phyloP scores from a whole-genome alignment of 2,329 filamentous ascomycete genomes.

The Beauveria sp. region DNA sequence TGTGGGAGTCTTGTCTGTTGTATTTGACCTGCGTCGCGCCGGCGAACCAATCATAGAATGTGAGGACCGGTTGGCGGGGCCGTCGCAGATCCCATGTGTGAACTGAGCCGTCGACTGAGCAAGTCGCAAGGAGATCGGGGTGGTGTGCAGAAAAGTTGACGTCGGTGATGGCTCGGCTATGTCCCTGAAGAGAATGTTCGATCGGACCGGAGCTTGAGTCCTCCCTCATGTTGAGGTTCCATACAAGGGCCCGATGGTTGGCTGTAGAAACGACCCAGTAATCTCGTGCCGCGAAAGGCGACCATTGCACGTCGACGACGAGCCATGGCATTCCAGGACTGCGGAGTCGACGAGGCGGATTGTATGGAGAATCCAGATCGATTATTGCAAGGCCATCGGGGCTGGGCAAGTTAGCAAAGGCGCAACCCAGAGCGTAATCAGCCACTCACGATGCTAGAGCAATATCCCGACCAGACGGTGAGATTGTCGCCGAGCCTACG shows the following conservation, averaged over 20 bases:
- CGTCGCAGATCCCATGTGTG: constrained; percentile 84
- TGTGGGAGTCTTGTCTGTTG: constrained; percentile 78
- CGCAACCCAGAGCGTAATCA: constrained; percentile 16
- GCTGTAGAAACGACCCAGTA: constrained; percentile 93
- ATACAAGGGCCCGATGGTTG: constrained; percentile 89
- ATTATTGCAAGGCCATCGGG: constrained; percentile 82
- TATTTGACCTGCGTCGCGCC: constrained; percentile 94
- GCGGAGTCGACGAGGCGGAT: constrained; percentile 70
- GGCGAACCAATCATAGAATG: constrained; percentile 88
- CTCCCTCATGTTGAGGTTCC: constrained; percentile 77
- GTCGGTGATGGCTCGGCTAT: constrained; percentile 81
- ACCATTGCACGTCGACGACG: constrained; percentile 95
- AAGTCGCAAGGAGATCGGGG: constrained; percentile 81
- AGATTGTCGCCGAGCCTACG: constrained; percentile 88
- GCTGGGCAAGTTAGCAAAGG: constrained; percentile 22
- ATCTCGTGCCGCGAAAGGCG: constrained; percentile 79
- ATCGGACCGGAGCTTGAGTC: constrained; percentile 65
- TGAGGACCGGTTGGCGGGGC: constrained; percentile 64
- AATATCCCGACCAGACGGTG: constrained; percentile 82
- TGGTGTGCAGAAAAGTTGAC: constrained; percentile 95
- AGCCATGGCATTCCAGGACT: constrained; percentile 88
- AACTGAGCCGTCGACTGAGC: constrained; percentile 86
- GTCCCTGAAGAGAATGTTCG: constrained; percentile 80
- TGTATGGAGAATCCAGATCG: constrained; percentile 84
- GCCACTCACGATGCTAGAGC: constrained; percentile 69